phyloP scores from a whole-genome alignment of 176 grass and related monocot genomes.

The Oryza glaberrima region DNA sequence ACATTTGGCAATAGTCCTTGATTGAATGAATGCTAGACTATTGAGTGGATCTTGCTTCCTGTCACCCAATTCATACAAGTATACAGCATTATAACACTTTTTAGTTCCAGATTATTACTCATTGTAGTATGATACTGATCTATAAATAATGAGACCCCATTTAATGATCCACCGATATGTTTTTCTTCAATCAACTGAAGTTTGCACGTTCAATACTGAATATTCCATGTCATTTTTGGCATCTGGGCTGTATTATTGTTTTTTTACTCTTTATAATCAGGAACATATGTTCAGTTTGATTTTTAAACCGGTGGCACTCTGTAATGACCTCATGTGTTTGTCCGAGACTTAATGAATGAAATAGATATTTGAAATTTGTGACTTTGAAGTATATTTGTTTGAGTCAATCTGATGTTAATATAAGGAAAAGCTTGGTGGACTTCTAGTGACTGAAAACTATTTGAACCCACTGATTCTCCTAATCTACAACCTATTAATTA shows the following conservation, averaged over 20 bases:
- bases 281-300: not conserved
- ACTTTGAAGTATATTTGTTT: slow-evolving; percentile 8
- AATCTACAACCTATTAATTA: slow-evolving; percentile 14
- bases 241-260: not conserved
- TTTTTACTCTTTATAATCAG: slow-evolving; percentile 20
- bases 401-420: not conserved
- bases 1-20: slow-evolving; percentile 18
- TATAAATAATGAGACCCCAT: not conserved
- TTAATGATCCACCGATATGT: not conserved
- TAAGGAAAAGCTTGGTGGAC: slow-evolving; percentile 12
- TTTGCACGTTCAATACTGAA: not conserved
- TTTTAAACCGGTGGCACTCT: not conserved
- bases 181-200: not conserved
- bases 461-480: not conserved
- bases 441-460: not conserved
- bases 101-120: not conserved
- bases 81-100: not conserved
- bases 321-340: not conserved
- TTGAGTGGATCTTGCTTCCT: slow-evolving; percentile 1
- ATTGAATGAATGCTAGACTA: slow-evolving; percentile 10
- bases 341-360: not conserved
- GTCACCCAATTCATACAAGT: slow-evolving; percentile 23
- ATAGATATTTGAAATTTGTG: not conserved
- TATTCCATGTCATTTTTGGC: not conserved
- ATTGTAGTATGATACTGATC: not conserved